Evolutionary conservation across 495 filamentous ascomycete genomes (phyloP).

Genomic region (Talaromyces nanjingensis): DNA sequence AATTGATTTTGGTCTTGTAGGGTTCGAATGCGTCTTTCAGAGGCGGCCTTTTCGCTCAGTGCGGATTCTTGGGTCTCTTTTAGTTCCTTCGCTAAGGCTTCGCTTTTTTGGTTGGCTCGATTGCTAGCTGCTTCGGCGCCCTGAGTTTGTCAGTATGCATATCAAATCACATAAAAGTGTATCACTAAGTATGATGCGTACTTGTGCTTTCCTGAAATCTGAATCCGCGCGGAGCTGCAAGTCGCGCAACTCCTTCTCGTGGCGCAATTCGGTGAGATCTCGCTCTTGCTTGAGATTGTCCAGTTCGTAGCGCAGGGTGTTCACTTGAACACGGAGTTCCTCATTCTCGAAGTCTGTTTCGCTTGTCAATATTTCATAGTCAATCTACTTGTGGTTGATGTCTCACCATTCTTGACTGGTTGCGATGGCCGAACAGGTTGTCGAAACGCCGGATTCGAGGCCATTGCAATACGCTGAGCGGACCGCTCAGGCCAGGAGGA

Average conservation of each 20-base stretch:
- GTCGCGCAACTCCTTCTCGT: slow-evolving; percentile 77
- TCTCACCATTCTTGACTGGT: slow-evolving; percentile 22
- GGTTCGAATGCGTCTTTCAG: slow-evolving; percentile 65
- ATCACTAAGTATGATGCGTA: slow-evolving; percentile 15
- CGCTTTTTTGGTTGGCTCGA: slow-evolving; percentile 62
- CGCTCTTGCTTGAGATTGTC: slow-evolving; percentile 78
- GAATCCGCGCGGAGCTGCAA: slow-evolving; percentile 68
- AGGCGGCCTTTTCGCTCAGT: slow-evolving; percentile 56
- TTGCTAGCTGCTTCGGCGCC: slow-evolving; percentile 61
- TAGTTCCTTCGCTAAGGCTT: slow-evolving; percentile 62
- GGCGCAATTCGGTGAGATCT: slow-evolving; percentile 64
- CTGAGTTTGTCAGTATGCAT: slow-evolving; percentile 24
- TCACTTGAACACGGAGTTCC: slow-evolving; percentile 59
- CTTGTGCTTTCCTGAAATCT: slow-evolving; percentile 77
- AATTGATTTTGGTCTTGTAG: slow-evolving; percentile 65
- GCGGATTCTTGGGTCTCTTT: slow-evolving; percentile 60
- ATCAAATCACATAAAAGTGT: too few relatives aligned
- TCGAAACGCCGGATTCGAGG: slow-evolving; percentile 14
- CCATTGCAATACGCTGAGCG: slow-evolving; percentile 2
- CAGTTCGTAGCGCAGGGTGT: slow-evolving; percentile 62
- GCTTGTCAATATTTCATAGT: not conserved
- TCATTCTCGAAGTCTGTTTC: slow-evolving; percentile 49
- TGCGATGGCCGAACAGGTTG: slow-evolving; percentile 24
- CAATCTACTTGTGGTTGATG: not conserved
- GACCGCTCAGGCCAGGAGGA: not conserved